Evolutionary conservation across 352 stramenopile species (phyloP).

Genomic region (Pythium insidiosum): DNA sequence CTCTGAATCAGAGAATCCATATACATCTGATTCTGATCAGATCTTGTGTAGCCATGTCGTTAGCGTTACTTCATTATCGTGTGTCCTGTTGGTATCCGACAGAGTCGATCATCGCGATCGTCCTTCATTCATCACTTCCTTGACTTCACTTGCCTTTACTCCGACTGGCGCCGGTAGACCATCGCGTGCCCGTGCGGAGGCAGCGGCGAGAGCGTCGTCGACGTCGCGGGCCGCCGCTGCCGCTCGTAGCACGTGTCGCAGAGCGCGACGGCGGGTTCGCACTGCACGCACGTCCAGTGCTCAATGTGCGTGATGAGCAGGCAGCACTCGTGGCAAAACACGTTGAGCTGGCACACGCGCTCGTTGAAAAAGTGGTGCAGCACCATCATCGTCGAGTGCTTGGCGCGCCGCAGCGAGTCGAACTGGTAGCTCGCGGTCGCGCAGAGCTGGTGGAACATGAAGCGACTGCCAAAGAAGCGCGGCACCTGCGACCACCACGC

Average conservation of each 20-base stretch:
- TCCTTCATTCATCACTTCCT: too few species aligned
- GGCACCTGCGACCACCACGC: constrained; percentile 51
- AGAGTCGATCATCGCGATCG: not conserved
- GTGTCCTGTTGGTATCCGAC: too few species aligned
- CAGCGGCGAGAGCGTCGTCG: too few species aligned
- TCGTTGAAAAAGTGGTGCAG: constrained; percentile 85
- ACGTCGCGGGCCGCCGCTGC: too few species aligned
- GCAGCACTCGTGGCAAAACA: constrained; percentile 71
- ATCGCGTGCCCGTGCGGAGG: constrained; percentile 39
- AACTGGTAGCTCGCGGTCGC: constrained; percentile 77
- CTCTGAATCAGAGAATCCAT: too few species aligned
- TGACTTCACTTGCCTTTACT: too few species aligned
- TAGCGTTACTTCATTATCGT: too few species aligned
- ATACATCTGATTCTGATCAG: too few species aligned
- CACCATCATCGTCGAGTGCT: constrained; percentile 89
- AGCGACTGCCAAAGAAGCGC: constrained; percentile 76
- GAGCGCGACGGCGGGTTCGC: constrained; percentile 47
- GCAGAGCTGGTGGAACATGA: constrained; percentile 86
- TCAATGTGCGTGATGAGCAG: constrained; percentile 70
- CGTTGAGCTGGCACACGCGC: constrained; percentile 52
- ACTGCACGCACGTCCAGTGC: constrained; percentile 53
- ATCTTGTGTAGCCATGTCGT: too few species aligned
- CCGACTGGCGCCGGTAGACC: constrained; percentile 21
- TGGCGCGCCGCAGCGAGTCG: constrained; percentile 79
- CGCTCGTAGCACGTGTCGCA: constrained; percentile 63